A percentile compares a stretch with the other conserved stretches of the same genome.
These are phyloP conservation scores for Penicillium sp. DNA, from an alignment of 2,329 filamentous ascomycete genomes.

Conservation along the genomic window DNA sequence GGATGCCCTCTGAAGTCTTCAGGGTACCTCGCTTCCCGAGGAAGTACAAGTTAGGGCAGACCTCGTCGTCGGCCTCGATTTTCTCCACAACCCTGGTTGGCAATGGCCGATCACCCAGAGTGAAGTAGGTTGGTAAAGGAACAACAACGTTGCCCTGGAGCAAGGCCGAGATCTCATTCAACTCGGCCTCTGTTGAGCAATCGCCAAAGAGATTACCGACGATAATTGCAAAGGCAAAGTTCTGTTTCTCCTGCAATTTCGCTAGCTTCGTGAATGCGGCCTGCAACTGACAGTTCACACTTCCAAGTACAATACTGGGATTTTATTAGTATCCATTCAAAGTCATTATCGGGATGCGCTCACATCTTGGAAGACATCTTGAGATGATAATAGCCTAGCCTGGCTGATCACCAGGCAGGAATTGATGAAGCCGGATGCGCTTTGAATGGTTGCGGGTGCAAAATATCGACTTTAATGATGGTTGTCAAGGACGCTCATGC, in stretches of 20 bases:
- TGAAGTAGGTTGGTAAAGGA: slow-evolving; percentile 86
- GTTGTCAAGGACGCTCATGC: not conserved
- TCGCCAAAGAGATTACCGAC: slow-evolving; percentile 75
- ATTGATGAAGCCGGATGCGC: not conserved
- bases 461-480: not conserved
- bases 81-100: slow-evolving; percentile 67
- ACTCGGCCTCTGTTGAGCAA: slow-evolving; percentile 45
- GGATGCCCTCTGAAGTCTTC: slow-evolving; percentile 84
- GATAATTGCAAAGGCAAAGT: slow-evolving; percentile 79
- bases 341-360: slow-evolving; percentile 19
- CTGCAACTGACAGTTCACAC: slow-evolving; percentile 72
- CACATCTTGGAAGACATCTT: slow-evolving; percentile 57
- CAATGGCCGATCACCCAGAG: slow-evolving; percentile 67
- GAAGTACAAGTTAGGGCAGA: slow-evolving; percentile 88
- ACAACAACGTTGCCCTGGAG: slow-evolving; percentile 68
- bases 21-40: slow-evolving; percentile 81
- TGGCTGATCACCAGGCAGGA: not conserved
- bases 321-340: slow-evolving; percentile 15
- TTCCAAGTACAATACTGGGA: slow-evolving; percentile 67
- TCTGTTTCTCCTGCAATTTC: slow-evolving; percentile 77
- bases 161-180: slow-evolving; percentile 61
- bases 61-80: slow-evolving; percentile 65
- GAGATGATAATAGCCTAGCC: not conserved
- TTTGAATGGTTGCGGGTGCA: not conserved
- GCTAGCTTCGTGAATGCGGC: slow-evolving; percentile 74